phyloP scores from a whole-genome alignment of 176 grass and related monocot species.

The Eremochloa ophiuroides region DNA sequence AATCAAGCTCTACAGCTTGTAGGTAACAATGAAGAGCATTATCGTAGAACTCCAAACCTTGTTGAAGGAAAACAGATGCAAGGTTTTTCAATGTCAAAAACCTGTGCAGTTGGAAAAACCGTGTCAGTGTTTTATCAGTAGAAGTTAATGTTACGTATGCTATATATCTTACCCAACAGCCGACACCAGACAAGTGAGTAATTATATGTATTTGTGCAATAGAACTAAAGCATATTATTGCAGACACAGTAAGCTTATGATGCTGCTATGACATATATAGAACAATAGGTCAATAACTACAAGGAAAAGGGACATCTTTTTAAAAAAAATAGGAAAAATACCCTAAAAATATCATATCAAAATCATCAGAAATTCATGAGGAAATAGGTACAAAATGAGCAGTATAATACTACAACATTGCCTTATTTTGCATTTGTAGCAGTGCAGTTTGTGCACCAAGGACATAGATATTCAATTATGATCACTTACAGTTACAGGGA shows the following conservation, averaged over 20 bases:
- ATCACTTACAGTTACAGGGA: neutral
- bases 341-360: neutral
- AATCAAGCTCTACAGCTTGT: conserved; percentile 91
- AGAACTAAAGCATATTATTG: conserved; percentile 12
- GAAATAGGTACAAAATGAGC: neutral
- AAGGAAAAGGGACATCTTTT: neutral
- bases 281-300: neutral
- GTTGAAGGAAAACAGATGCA: conserved; percentile 82
- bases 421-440: neutral
- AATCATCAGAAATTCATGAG: neutral
- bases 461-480: neutral
- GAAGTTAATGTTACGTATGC: neutral
- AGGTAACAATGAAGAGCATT: conserved; percentile 92
- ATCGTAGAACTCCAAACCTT: conserved; percentile 63
- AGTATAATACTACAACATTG: neutral
- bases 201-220: neutral
- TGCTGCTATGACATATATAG: neutral
- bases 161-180: conserved; percentile 14
- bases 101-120: conserved; percentile 42
- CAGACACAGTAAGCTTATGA: neutral
- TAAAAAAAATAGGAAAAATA: neutral
- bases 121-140: conserved; percentile 23
- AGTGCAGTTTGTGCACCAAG: neutral
- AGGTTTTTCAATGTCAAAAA: conserved; percentile 96
- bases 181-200: conserved; percentile 5